These are phyloP conservation scores for Xylariaceae sp. DNA, from an alignment of 2,329 filamentous ascomycete genomes.

Conservation along the genomic window DNA sequence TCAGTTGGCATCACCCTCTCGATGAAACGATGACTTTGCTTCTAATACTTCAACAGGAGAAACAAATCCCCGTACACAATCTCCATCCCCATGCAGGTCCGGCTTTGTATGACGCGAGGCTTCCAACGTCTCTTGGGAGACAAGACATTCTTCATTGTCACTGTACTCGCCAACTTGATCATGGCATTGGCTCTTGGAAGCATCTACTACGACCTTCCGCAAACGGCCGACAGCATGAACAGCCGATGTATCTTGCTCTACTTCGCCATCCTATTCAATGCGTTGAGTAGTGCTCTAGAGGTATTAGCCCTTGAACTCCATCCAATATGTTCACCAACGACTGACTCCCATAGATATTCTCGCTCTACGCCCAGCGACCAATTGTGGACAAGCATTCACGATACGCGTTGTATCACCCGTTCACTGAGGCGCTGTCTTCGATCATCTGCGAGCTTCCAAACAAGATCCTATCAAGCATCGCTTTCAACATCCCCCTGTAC, in stretches of 20 bases:
- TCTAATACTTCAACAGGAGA: slow-evolving; percentile 47
- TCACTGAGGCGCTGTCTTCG: slow-evolving; percentile 82
- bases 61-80: slow-evolving; percentile 67
- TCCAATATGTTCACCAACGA: neutral
- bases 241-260: slow-evolving; percentile 22
- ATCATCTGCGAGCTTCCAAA: slow-evolving; percentile 86
- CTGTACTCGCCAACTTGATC: slow-evolving; percentile 49
- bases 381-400: slow-evolving; percentile 89
- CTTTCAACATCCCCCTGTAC: slow-evolving; percentile 81
- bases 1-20: neutral
- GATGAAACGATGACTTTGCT: slow-evolving; percentile 49
- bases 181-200: slow-evolving; percentile 61
- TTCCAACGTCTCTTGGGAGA: slow-evolving; percentile 69
- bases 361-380: slow-evolving; percentile 82
- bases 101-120: slow-evolving; percentile 60
- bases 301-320: slow-evolving; percentile 39
- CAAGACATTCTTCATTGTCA: slow-evolving; percentile 66
- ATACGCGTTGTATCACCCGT: slow-evolving; percentile 91
- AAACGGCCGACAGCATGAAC: slow-evolving; percentile 59
- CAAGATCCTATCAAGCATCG: slow-evolving; percentile 72
- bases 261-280: slow-evolving; percentile 34
- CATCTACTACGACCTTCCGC: slow-evolving; percentile 62
- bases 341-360: slow-evolving; percentile 17
- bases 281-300: slow-evolving; percentile 61
- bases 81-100: slow-evolving; percentile 63